phyloP scores from a whole-genome alignment of 495 filamentous ascomycete genomes.

The Penicillium paxilli region DNA sequence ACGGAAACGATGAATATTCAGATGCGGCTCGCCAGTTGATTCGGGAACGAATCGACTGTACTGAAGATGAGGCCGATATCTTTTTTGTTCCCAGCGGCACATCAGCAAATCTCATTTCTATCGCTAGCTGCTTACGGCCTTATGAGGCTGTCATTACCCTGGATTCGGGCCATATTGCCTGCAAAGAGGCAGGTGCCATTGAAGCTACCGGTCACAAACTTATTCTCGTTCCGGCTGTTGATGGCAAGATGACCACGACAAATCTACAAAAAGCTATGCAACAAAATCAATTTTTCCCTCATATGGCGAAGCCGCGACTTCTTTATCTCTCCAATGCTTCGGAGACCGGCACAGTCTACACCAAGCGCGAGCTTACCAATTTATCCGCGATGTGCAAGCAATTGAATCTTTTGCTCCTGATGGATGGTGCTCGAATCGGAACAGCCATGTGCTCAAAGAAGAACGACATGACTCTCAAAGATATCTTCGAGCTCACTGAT shows the following conservation, averaged over 20 bases:
- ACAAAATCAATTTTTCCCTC: conserved; percentile 44
- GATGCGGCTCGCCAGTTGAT: conserved; percentile 33
- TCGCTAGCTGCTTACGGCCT: conserved; percentile 43
- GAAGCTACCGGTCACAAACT: conserved; percentile 49
- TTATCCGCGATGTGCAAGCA: conserved; percentile 35
- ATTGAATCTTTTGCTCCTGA: conserved; percentile 34
- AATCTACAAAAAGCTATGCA: conserved; percentile 35
- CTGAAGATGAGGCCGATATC: conserved; percentile 40
- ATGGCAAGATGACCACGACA: conserved; percentile 41
- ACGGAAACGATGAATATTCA: conserved; percentile 40
- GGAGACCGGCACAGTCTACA: conserved; percentile 44
- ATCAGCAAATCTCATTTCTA: conserved; percentile 44
- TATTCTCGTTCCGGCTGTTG: conserved; percentile 36
- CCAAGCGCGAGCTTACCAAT: conserved; percentile 30
- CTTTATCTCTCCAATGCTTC: conserved; percentile 48
- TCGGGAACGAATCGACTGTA: conserved; percentile 26
- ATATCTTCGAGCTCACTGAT: conserved; percentile 40
- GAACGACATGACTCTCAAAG: conserved; percentile 35
- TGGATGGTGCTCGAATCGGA: conserved; percentile 45
- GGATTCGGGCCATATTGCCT: conserved; percentile 42
- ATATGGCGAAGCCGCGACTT: conserved; percentile 44
- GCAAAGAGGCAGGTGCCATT: conserved; percentile 47
- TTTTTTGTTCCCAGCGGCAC: conserved; percentile 48
- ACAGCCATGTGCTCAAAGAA: conserved; percentile 34
- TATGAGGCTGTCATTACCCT: conserved; percentile 46